These are phyloP conservation scores for Wickerhamomyces rabaulensis DNA, from an alignment of 805 yeast genomes.

Conservation along the genomic window DNA sequence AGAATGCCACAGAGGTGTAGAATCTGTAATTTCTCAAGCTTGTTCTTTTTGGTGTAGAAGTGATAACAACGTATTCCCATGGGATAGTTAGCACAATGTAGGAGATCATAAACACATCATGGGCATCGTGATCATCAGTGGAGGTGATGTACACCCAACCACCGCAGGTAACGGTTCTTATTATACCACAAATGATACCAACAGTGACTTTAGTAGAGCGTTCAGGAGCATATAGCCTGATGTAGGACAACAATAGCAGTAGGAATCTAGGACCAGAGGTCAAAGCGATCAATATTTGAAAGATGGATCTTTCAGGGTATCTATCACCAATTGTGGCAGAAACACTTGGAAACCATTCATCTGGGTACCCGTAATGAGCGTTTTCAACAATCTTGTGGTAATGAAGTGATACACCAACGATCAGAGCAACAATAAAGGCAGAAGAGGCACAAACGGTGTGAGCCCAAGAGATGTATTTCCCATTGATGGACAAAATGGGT, in stretches of 20 bases:
- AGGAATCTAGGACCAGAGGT: constrained; percentile 91
- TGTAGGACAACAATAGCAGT: constrained; percentile 45
- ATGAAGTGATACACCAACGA: constrained; percentile 72
- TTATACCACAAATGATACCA: constrained; percentile 57
- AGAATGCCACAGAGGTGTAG: constrained; percentile 55
- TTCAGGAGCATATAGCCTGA: constrained; percentile 37
- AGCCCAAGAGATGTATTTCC: constrained; percentile 59
- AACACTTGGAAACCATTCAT: constrained; percentile 98
- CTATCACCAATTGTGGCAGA: constrained; percentile 96
- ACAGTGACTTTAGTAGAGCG: constrained; percentile 30
- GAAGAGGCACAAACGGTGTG: constrained; percentile 68
- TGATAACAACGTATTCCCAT: constrained; percentile 69
- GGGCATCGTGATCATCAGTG: constrained; percentile 95
- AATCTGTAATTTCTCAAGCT: constrained; percentile 49
- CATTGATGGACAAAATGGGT: constrained; percentile 45
- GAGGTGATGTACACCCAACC: constrained; percentile 98
- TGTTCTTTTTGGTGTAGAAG: constrained; percentile 42
- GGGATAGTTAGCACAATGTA: constrained; percentile 88
- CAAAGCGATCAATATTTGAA: constrained; percentile 86
- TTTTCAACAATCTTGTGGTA: constrained; percentile 85
- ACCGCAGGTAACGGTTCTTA: constrained; percentile 94
- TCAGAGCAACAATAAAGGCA: constrained; percentile 73
- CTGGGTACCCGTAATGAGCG: constrained; percentile 85
- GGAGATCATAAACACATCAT: constrained; percentile 90
- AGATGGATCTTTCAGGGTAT: constrained; percentile 90